Evolutionary conservation across 2,329 filamentous ascomycete genomes (phyloP), one percentile per base, ranked within the genome.

Genomic region (Aulographum hederae): DNA sequence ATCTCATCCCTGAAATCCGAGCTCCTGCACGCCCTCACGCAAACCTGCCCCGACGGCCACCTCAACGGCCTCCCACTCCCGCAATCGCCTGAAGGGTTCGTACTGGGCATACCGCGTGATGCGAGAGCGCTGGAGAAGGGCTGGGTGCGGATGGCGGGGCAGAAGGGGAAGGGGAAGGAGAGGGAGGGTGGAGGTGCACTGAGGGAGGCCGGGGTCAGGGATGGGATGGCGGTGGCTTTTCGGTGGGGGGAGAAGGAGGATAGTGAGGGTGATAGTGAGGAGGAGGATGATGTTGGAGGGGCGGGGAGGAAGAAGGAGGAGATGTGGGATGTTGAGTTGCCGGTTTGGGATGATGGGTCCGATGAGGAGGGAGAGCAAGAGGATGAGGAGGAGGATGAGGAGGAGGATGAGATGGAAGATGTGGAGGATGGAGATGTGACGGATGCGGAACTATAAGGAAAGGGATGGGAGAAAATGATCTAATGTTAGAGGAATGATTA

Each of bases 61-160:
- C 41, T 54, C 28, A 46, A 50, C 25, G 39, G 46, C 12, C 44
- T 53, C 23, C 31, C 45, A 1, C 49, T 63, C 3, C 61, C 61
- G 1, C 18, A 42, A 4, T 49, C 47, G 3, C 37, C 56, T 2
- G 44, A 48, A 6, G 50, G 53, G 3, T 52, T 64, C 30, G 43
- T 51, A 16, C 42, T 65, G 21, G 61, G 52, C 5, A 47, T 48
- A 23, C 51, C 56, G 2, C 36, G 47, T 18, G 56, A 63, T 39
- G 38, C 47, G 23, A 49, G 54, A 35, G 52, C 61, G 17, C 41
- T 55, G 1, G 39, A 37, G 12, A 39, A 48, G 20, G 60, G 60
- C 25, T 63, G 58, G 42, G 39, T 44, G 17, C 45, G 53, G 23
- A 39, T 54, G n/a, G 41, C 21, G 10, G 10, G 10, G 10, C 13